Conservation (phyloP, 2,329 filamentous ascomycete species). For the Ustilaginoidea virens region DNA sequence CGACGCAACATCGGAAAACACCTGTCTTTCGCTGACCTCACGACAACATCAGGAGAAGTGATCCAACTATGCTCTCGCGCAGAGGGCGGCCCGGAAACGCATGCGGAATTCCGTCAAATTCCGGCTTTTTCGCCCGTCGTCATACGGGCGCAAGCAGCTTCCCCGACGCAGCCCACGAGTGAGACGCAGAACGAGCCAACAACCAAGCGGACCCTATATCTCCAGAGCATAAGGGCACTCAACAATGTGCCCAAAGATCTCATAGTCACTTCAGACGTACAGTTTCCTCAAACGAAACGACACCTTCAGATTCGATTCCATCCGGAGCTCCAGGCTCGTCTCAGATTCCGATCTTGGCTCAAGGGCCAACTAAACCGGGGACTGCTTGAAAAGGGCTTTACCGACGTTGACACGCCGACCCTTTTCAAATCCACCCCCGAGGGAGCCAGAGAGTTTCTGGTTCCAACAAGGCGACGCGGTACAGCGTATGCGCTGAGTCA, state of each 20-base stretch:
- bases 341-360: constrained; percentile 53
- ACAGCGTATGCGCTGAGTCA: constrained; percentile 84
- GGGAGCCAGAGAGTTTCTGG: constrained; percentile 85
- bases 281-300: constrained; percentile 59
- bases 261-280: constrained; percentile 57
- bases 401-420: constrained; percentile 79
- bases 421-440: constrained; percentile 97
- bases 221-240: constrained; percentile 37
- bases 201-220: constrained; percentile 38
- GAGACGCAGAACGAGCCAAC: constrained; percentile 9
- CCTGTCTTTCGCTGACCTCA: constrained; percentile 52
- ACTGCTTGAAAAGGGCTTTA: constrained; percentile 44
- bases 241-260: constrained; percentile 41
- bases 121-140: constrained; percentile 37
- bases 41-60: constrained; percentile 20
- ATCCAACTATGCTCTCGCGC: constrained; percentile 30
- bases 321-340: constrained; percentile 45
- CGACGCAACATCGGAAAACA: constrained; percentile 51
- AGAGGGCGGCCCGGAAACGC: constrained; percentile 18
- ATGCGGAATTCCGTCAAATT: constrained; percentile 28
- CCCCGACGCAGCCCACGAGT: constrained; percentile 8
- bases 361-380: constrained; percentile 34
- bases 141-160: constrained; percentile 24
- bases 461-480: constrained; percentile 65
- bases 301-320: constrained; percentile 79